A percentile compares a stretch with the other conserved stretches of the same genome.
Conservation (phyloP, 495 filamentous ascomycete genomes). For the Opeltia flavorubescens region DNA sequence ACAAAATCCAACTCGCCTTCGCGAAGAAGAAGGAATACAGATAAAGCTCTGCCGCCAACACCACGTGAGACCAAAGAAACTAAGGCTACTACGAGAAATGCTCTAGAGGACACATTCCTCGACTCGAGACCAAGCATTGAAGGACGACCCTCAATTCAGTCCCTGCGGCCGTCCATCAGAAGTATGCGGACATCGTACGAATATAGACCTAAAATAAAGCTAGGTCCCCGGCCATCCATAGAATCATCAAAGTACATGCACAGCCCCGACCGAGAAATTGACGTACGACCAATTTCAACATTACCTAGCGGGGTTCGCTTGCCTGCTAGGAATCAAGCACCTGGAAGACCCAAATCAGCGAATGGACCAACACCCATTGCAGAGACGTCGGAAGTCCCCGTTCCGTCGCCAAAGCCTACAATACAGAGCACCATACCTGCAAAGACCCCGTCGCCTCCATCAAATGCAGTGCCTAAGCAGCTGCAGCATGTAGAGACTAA, state of each 20-base stretch:
- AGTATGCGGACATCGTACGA: slow-evolving; percentile 46
- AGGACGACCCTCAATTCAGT: slow-evolving; percentile 44
- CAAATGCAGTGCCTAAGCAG: slow-evolving; percentile 27
- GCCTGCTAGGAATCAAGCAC: slow-evolving; percentile 26
- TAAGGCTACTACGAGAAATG: background rate
- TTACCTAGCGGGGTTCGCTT: slow-evolving; percentile 40
- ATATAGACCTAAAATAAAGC: slow-evolving; percentile 60
- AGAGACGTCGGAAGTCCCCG: slow-evolving; percentile 22
- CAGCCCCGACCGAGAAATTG: slow-evolving; percentile 35
- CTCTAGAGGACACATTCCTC: slow-evolving; percentile 2
- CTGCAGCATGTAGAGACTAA: slow-evolving; percentile 18
- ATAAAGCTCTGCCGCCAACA: slow-evolving; percentile 14
- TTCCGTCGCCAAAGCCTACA: slow-evolving; percentile 35
- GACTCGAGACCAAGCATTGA: slow-evolving; percentile 12
- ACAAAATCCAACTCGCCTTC: slow-evolving; percentile 3
- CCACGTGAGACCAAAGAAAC: background rate
- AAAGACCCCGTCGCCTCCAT: slow-evolving; percentile 21
- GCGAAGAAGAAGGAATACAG: slow-evolving; percentile 6
- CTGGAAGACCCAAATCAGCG: slow-evolving; percentile 29
- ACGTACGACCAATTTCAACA: slow-evolving; percentile 58
- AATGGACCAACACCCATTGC: slow-evolving; percentile 23
- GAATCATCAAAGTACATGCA: slow-evolving; percentile 53
- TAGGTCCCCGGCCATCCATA: slow-evolving; percentile 67
- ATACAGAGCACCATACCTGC: slow-evolving; percentile 13
- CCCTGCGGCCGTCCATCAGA: slow-evolving; percentile 41